phyloP scores from a whole-genome alignment of 495 filamentous ascomycete species.

The Neurospora terricola region DNA sequence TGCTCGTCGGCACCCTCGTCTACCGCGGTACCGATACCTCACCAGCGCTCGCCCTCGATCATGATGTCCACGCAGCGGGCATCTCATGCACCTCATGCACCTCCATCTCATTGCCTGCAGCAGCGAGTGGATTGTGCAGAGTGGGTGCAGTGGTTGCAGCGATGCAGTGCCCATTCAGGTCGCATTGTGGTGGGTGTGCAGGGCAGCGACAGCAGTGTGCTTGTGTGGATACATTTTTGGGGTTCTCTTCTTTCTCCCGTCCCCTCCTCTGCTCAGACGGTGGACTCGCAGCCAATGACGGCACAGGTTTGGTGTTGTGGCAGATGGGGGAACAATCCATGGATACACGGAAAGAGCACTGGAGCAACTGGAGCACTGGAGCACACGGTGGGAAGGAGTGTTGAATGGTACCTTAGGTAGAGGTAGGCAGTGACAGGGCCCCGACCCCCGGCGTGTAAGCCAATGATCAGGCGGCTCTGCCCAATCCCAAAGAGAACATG shows the following conservation, averaged over 20 bases:
- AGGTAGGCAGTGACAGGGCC: neutral
- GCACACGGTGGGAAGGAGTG: neutral
- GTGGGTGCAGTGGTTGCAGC: neutral
- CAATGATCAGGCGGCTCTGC: neutral
- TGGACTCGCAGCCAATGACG: neutral
- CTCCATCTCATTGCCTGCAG: neutral
- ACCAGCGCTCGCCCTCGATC: neutral
- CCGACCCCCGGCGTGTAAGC: neutral
- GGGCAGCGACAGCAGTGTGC: neutral
- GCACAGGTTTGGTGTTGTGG: neutral
- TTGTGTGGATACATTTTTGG: neutral
- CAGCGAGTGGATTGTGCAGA: neutral
- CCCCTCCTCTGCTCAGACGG: neutral
- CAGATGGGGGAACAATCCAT: neutral
- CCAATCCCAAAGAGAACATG: neutral
- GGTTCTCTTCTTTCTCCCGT: neutral
- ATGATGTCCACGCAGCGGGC: neutral
- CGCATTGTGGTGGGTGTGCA: neutral
- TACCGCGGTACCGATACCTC: neutral
- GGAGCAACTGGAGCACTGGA: neutral
- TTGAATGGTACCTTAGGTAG: neutral
- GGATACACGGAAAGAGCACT: neutral
- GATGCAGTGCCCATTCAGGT: neutral
- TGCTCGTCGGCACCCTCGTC: neutral
- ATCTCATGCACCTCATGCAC: neutral